Percentiles rank a stretch among this genome's conserved stretches.
Conservation (phyloP, 805 yeast species). For the Naumovozyma castellii region DNA sequence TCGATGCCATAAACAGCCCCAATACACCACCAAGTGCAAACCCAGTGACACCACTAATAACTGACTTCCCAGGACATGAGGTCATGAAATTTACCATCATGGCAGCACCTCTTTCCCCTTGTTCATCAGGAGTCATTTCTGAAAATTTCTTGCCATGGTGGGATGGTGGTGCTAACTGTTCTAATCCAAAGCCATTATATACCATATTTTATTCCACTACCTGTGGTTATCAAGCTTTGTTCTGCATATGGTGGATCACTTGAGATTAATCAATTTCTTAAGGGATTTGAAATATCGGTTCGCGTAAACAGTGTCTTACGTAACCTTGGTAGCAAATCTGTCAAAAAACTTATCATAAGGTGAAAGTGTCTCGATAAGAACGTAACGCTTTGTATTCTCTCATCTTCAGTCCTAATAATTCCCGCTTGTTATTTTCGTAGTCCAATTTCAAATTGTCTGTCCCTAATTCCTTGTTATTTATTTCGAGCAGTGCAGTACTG, state of each 20-base stretch:
- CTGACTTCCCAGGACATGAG: slow-evolving; percentile 92
- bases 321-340: no score
- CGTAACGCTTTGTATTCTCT: slow-evolving; percentile 20
- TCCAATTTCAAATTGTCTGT: slow-evolving; percentile 10
- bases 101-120: slow-evolving; percentile 81
- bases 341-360: slow-evolving; percentile 7
- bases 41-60: slow-evolving; percentile 87
- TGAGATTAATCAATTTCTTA: no score
- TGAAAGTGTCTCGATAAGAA: slow-evolving; percentile 22
- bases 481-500: slow-evolving; percentile 12
- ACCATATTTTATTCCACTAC: slow-evolving; percentile 21
- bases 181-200: slow-evolving; percentile 36
- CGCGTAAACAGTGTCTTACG: no score
- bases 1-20: slow-evolving; percentile 83
- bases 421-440: slow-evolving; percentile 13
- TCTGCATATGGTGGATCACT: no score
- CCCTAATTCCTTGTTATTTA: no score
- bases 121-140: slow-evolving; percentile 85
- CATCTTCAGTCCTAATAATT: slow-evolving; percentile 13
- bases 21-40: slow-evolving; percentile 92
- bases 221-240: background rate
- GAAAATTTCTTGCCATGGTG: slow-evolving; percentile 38
- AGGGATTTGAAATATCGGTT: no score
- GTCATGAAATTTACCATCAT: slow-evolving; percentile 77
- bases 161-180: slow-evolving; percentile 33